Percentiles rank a stretch among this genome's conserved stretches.
phyloP scores from a whole-genome alignment of 805 yeast species.

The Starmerella bombicola region DNA sequence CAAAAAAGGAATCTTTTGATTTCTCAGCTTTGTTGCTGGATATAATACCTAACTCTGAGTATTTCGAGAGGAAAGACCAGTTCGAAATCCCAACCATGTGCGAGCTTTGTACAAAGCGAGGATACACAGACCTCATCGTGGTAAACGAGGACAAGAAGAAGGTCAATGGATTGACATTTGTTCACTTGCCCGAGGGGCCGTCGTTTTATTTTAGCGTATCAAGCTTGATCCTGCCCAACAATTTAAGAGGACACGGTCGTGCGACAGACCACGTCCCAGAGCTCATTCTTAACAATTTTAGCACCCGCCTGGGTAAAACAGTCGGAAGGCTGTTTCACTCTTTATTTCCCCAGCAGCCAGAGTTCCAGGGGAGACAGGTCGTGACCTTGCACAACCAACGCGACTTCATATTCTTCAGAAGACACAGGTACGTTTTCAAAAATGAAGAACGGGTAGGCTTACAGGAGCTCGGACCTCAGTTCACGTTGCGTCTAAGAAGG shows the following conservation, averaged over 20 bases:
- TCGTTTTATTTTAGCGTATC: conserved; percentile 80
- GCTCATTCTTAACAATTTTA: conserved; percentile 78
- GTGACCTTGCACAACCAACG: conserved; percentile 92
- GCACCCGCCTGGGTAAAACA: conserved; percentile 83
- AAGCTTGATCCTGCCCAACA: conserved; percentile 61
- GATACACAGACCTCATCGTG: conserved; percentile 75
- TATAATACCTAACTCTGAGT: conserved; percentile 71
- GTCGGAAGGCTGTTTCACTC: conserved; percentile 88
- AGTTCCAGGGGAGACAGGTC: conserved; percentile 89
- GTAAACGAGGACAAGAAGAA: conserved; percentile 88
- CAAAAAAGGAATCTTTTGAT: conserved; percentile 75
- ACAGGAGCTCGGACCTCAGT: conserved; percentile 95
- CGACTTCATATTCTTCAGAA: conserved; percentile 86
- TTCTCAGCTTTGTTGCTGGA: conserved; percentile 80
- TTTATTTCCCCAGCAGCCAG: conserved; percentile 84
- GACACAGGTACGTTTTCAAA: conserved; percentile 82
- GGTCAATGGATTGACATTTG: conserved; percentile 83
- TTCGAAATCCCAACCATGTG: conserved; percentile 81
- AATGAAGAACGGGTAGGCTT: conserved; percentile 88
- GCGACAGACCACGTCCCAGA: conserved; percentile 90
- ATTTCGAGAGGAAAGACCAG: conserved; percentile 76
- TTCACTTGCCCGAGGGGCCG: conserved; percentile 92
- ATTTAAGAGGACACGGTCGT: conserved; percentile 76
- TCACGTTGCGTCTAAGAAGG: conserved; percentile 76
- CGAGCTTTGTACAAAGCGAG: conserved; percentile 65